These are phyloP conservation scores for Lichtheimia corymbifera DNA, from an alignment of 371 early-diverging fungal genomes.

Conservation along the genomic window DNA sequence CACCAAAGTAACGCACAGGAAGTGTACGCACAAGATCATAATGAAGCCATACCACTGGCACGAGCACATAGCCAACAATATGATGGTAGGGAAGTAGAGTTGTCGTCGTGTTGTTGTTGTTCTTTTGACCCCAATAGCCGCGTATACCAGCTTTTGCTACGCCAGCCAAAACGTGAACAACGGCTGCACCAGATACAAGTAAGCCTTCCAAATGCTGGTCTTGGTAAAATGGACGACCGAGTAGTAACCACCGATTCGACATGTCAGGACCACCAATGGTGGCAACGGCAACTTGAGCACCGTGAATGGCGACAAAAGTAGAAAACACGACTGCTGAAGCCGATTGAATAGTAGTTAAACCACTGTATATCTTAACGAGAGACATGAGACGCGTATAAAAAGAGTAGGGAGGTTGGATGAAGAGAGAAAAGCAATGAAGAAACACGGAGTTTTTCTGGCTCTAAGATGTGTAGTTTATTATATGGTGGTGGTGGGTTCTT, in stretches of 20 bases:
- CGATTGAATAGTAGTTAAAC: slow-evolving; percentile 33
- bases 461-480: neutral
- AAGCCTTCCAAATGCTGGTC: slow-evolving; percentile 41
- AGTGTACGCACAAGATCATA: slow-evolving; percentile 32
- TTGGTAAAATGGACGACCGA: slow-evolving; percentile 49
- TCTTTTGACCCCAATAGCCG: slow-evolving; percentile 19
- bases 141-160: slow-evolving; percentile 33
- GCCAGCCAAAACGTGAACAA: slow-evolving; percentile 36
- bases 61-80: slow-evolving; percentile 25
- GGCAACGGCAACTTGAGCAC: slow-evolving; percentile 25
- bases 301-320: slow-evolving; percentile 20
- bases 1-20: slow-evolving; percentile 42
- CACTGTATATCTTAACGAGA: slow-evolving; percentile 22
- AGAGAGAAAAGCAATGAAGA: neutral
- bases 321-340: slow-evolving; percentile 43
- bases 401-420: neutral
- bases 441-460: neutral
- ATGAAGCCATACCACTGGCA: slow-evolving; percentile 36
- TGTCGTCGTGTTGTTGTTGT: slow-evolving; percentile 4
- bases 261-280: slow-evolving; percentile 33
- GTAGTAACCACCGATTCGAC: slow-evolving; percentile 35
- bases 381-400: slow-evolving; percentile 4
- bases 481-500: slow-evolving; percentile 15
- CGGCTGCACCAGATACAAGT: slow-evolving; percentile 37
- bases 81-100: slow-evolving; percentile 24